Evolutionary conservation across 768 basidiomycete genomes (phyloP).

Genomic region (Lentinula sp.): DNA sequence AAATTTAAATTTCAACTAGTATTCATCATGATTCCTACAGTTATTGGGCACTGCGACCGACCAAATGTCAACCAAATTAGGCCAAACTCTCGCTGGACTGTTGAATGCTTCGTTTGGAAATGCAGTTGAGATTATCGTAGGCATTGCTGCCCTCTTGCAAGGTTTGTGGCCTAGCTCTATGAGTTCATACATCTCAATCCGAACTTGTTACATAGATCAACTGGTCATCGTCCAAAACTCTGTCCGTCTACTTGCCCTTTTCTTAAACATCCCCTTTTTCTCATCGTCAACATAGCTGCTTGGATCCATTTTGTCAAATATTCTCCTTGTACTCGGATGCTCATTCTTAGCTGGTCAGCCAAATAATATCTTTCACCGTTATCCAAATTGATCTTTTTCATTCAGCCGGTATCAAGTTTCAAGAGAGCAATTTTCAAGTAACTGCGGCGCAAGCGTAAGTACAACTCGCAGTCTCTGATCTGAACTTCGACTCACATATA

Average conservation of each 20-base stretch:
- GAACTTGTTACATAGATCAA: constrained; percentile 42
- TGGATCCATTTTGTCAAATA: constrained; percentile 86
- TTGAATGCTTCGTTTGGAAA: constrained; percentile 83
- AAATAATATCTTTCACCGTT: neutral
- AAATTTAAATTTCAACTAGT: neutral
- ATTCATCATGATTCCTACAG: constrained; percentile 23
- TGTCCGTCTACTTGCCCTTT: constrained; percentile 25
- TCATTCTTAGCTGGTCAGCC: constrained; percentile 76
- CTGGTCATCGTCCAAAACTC: constrained; percentile 90
- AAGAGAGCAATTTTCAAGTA: constrained; percentile 69
- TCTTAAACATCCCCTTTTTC: neutral
- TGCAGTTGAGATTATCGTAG: constrained; percentile 87
- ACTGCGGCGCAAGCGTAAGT: constrained; percentile 86
- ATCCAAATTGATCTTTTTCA: neutral
- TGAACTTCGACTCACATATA: constrained; percentile 2
- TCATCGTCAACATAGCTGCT: constrained; percentile 51
- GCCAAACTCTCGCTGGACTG: constrained; percentile 81
- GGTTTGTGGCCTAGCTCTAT: constrained; percentile 30
- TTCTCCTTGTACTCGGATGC: constrained; percentile 85
- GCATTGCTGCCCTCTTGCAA: constrained; percentile 76
- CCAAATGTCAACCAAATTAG: constrained; percentile 70
- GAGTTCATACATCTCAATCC: neutral
- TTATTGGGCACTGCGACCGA: constrained; percentile 80
- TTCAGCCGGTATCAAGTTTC: constrained; percentile 56
- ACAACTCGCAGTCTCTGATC: neutral